These are phyloP conservation scores for Aspergillus ustus DNA, from an alignment of 2,329 filamentous ascomycete species.

Conservation along the genomic window DNA sequence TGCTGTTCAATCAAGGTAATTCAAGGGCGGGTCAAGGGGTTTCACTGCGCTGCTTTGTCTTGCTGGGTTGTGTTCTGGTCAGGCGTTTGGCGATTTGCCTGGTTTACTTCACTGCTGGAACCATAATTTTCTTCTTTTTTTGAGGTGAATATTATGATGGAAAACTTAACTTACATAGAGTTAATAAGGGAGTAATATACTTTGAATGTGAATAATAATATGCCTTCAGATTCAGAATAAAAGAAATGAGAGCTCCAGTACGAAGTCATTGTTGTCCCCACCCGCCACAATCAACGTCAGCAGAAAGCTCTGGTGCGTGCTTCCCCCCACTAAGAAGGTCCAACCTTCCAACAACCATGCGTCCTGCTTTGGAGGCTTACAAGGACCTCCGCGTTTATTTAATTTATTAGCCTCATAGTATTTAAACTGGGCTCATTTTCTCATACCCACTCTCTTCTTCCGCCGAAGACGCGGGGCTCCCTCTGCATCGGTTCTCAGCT, in stretches of 20 bases:
- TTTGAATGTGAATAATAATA: neutral
- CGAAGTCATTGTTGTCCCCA: slow-evolving; percentile 1
- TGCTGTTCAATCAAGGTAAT: neutral
- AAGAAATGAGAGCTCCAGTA: neutral
- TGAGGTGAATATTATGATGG: neutral
- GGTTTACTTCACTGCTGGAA: neutral
- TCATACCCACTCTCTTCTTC: neutral
- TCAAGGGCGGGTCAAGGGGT: neutral
- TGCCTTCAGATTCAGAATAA: neutral
- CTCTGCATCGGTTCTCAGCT: neutral
- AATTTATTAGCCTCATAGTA: neutral
- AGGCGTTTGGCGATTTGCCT: neutral
- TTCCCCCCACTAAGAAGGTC: neutral
- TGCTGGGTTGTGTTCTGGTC: neutral
- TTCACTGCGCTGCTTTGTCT: neutral
- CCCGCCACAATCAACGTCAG: slow-evolving; percentile 11
- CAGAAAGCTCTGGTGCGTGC: slow-evolving; percentile 14
- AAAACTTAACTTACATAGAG: neutral
- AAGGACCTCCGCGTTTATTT: neutral
- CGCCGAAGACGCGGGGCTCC: neutral
- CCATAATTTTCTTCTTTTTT: too few relatives aligned
- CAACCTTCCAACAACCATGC: neutral
- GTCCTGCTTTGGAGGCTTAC: neutral
- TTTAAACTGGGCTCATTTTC: neutral
- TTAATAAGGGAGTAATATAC: neutral